Conservation (phyloP, 2,329 filamentous ascomycete genomes). For the Cladophialophora bantiana region DNA sequence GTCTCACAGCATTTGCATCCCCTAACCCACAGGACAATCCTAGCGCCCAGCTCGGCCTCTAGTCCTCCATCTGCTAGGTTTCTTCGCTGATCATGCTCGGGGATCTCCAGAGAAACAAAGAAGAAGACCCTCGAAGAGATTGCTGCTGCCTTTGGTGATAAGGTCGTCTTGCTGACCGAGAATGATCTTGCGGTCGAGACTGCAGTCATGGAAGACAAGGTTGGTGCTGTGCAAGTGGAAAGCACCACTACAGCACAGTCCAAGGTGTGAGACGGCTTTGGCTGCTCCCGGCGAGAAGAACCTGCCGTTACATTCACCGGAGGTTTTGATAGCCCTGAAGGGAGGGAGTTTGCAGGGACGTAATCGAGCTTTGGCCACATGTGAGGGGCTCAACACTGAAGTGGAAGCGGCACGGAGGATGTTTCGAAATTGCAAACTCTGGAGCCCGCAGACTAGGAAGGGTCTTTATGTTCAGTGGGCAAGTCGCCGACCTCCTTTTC, state of each 20-base stretch:
- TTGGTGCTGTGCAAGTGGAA: constrained; percentile 30
- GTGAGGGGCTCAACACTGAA: too few relatives aligned
- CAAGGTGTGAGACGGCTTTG: constrained; percentile 1
- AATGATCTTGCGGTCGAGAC: constrained; percentile 42
- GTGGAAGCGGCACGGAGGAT: too few relatives aligned
- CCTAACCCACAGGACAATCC: neutral
- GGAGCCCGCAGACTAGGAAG: too few relatives aligned
- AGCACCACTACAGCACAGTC: neutral
- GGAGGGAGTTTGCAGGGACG: too few relatives aligned
- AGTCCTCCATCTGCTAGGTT: neutral
- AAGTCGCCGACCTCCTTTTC: too few relatives aligned
- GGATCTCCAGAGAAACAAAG: constrained; percentile 51
- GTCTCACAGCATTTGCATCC: constrained; percentile 30
- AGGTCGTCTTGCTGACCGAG: constrained; percentile 46
- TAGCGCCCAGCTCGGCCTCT: neutral
- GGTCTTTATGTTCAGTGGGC: too few relatives aligned
- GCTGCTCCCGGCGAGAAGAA: too few relatives aligned
- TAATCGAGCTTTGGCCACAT: too few relatives aligned
- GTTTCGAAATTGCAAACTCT: too few relatives aligned
- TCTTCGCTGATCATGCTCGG: neutral
- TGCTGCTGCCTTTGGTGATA: constrained; percentile 58
- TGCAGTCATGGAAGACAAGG: constrained; percentile 36
- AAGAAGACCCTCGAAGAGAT: constrained; percentile 59
- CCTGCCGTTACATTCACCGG: too few relatives aligned
- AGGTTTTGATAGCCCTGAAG: too few relatives aligned